phyloP scores from a whole-genome alignment of 768 basidiomycete genomes.

The Lentinula sp. region DNA sequence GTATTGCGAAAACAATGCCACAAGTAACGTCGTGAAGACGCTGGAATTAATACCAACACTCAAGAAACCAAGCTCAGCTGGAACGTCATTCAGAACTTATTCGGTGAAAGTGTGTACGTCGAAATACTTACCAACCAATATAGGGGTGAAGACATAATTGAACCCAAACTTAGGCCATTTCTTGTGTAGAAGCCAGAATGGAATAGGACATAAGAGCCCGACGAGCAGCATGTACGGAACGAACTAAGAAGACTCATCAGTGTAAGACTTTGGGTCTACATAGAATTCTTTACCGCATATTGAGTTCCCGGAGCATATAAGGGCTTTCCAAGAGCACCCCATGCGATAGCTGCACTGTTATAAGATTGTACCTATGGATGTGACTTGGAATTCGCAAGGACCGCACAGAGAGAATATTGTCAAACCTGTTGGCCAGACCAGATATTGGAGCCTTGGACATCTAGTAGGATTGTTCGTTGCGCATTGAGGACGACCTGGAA shows the following conservation, averaged over 20 bases:
- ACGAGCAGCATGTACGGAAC: conserved; percentile 38
- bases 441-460: conserved; percentile 44
- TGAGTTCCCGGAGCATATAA: conserved; percentile 36
- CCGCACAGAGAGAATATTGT: not conserved
- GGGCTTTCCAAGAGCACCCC: conserved; percentile 48
- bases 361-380: conserved; percentile 33
- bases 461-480: conserved; percentile 33
- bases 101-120: not conserved
- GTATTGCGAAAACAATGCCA: conserved; percentile 29
- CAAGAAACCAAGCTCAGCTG: conserved; percentile 16
- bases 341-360: conserved; percentile 47
- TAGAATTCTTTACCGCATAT: conserved; percentile 30
- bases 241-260: conserved; percentile 22
- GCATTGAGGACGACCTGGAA: conserved; percentile 18
- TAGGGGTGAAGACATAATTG: conserved; percentile 36
- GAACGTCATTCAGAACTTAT: conserved; percentile 2
- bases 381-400: not conserved
- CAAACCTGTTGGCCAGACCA: conserved; percentile 50
- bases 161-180: conserved; percentile 40
- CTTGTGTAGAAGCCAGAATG: conserved; percentile 43
- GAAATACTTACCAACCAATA: conserved; percentile 24
- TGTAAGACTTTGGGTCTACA: not conserved
- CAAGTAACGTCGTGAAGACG: conserved; percentile 13
- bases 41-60: conserved; percentile 36
- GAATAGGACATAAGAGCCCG: conserved; percentile 44